These are phyloP conservation scores for Heliamphora exappendiculata DNA, from an alignment of 148 eudicot genomes.

Conservation along the genomic window DNA sequence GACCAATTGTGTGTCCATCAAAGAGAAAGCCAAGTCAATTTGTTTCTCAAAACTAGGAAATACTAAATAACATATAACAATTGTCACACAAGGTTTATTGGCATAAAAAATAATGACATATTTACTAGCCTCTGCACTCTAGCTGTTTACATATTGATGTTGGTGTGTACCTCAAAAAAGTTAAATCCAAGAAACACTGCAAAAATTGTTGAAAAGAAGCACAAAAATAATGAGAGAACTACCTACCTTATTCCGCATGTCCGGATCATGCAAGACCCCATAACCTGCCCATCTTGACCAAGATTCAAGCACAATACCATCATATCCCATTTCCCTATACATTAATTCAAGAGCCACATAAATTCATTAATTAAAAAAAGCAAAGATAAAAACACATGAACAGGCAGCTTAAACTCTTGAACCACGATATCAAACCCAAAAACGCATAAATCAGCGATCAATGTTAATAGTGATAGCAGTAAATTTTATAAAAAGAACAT, in stretches of 20 bases:
- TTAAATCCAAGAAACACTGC: not conserved
- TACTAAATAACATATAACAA: not conserved
- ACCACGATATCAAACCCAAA: not conserved
- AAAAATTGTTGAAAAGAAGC: not conserved
- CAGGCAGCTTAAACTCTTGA: not conserved
- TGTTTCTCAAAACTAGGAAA: not conserved
- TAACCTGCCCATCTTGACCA: conserved; percentile 98
- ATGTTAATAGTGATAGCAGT: not conserved
- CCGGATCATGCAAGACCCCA: conserved; percentile 70
- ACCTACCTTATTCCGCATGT: conserved; percentile 60
- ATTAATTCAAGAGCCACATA: not conserved
- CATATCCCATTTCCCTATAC: conserved; percentile 82
- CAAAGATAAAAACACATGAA: not conserved
- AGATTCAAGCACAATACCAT: conserved; percentile 92
- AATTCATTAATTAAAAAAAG: not conserved
- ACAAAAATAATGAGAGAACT: not conserved
- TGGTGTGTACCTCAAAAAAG: not conserved
- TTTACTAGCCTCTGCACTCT: not conserved
- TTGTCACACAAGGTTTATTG: not conserved
- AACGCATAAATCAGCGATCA: not conserved
- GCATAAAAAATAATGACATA: not conserved
- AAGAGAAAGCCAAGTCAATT: not conserved
- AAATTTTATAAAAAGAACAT: too few relatives aligned
- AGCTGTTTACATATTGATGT: conserved; percentile 4
- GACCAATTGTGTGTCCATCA: not conserved